Base-by-base conservation (phyloP, 352 stramenopile species). In the Phytopythium helicoides region DNA sequence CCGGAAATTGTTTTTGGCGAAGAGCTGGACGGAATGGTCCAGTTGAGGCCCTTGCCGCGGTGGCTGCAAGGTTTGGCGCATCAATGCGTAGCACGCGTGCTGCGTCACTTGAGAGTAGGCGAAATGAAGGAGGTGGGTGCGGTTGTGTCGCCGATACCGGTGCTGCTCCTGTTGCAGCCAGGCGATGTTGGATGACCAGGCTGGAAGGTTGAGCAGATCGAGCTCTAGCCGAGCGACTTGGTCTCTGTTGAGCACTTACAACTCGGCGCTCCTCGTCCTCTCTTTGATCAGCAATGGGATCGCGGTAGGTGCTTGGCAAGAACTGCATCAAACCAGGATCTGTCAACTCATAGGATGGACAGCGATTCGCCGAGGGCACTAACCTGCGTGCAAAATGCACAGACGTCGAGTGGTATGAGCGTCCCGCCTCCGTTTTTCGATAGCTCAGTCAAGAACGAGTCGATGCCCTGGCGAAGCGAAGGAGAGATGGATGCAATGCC, bases 331-430 rank as follows among this genome's bases (percentile, higher is more conserved):
- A 16, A 16, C 21, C 35, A n/a, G n/a, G n/a, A n/a, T n/a, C n/a
- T n/a, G n/a, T n/a, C n/a, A n/a, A n/a, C n/a, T n/a, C n/a, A n/a
- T n/a, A n/a, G n/a, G n/a, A n/a, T n/a, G n/a, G n/a, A n/a, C n/a
- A n/a, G n/a, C n/a, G n/a, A n/a, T n/a, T n/a, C n/a, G n/a, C n/a
- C 14, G 15, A 18, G 9, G 28, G 5, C 28, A 9, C 28, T 33
- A 33, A 55, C 49, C 49, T 56, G 49, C 9, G 49, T 41, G 38
- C 49, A 56, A 18, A 56, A 56, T 1, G 49, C 49, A 11, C 49
- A 56, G 10, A 48, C 49, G 11, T 56, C 49, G 3, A 56, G 49
- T 11, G 25, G 38, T 18, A 2, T 16, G 10, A 48, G 25, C 37
- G 22, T 8, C 6, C 49, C 39, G 15, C 5, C 18, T 16, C 10